A percentile compares a stretch with the other conserved stretches of the same genome.
These are phyloP conservation scores for Phlebiopsis flavidoalba DNA, from an alignment of 768 basidiomycete genomes.

Conservation along the genomic window DNA sequence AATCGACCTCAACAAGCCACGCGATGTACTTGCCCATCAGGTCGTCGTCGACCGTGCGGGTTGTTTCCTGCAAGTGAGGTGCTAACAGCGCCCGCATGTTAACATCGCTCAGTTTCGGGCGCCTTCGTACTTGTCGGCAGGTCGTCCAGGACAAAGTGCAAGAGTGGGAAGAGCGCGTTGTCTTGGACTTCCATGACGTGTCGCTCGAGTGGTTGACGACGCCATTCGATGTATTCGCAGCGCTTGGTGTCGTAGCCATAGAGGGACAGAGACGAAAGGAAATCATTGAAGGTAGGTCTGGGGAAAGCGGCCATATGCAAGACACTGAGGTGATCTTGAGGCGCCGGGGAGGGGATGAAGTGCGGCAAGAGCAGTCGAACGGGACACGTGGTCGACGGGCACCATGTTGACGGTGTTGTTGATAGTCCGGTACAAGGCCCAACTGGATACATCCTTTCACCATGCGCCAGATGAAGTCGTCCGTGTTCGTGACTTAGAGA, in stretches of 20 bases:
- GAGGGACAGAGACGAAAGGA: constrained; percentile 63
- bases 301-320: constrained; percentile 86
- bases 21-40: constrained; percentile 86
- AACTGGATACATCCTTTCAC: constrained; percentile 98
- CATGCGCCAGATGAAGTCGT: constrained; percentile 97
- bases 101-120: constrained; percentile 80
- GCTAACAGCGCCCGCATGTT: constrained; percentile 69
- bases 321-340: constrained; percentile 43
- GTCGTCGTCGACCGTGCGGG: constrained; percentile 64
- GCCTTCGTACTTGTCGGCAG: constrained; percentile 95
- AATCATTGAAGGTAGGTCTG: constrained; percentile 81
- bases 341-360: constrained; percentile 46
- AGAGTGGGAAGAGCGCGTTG: constrained; percentile 93
- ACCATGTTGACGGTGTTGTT: constrained; percentile 99
- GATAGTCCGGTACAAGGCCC: constrained; percentile 93
- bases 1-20: constrained; percentile 85
- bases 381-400: constrained; percentile 94
- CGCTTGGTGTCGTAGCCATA: constrained; percentile 79
- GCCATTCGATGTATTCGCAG: constrained; percentile 91
- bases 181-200: constrained; percentile 94
- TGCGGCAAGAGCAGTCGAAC: constrained; percentile 70
- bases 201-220: constrained; percentile 85
- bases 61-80: constrained; percentile 31
- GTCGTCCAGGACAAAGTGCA: constrained; percentile 97
- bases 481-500: constrained; percentile 89